A percentile compares a stretch with the other conserved stretches of the same genome.
Evolutionary conservation across 2,329 filamentous ascomycete genomes (phyloP).

Genomic region (Sphaerulina vaccinii): DNA sequence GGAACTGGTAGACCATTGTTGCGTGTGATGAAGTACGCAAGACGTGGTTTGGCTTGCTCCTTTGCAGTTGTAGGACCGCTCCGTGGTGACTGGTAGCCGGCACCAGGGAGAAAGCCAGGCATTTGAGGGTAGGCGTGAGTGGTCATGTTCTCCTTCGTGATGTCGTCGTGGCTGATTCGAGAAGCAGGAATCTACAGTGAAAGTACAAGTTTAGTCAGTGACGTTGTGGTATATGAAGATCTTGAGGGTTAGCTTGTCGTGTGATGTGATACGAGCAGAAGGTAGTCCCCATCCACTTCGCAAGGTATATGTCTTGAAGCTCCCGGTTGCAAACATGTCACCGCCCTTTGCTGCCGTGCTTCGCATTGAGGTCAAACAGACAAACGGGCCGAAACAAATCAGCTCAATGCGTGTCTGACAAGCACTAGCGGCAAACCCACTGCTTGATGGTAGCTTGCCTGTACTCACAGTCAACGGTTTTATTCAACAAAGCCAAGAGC

Average conservation of each 20-base stretch:
- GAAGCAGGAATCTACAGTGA: not conserved
- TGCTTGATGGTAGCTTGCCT: no score
- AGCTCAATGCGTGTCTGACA: no score
- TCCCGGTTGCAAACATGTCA: not conserved
- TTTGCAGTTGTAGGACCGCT: conserved; percentile 1
- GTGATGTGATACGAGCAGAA: not conserved
- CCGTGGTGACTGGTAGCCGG: conserved; percentile 11
- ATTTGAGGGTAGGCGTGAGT: conserved; percentile 7
- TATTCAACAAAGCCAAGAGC: not conserved
- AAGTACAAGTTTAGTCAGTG: not conserved
- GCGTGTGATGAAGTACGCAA: conserved; percentile 43
- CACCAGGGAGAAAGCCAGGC: conserved; percentile 11
- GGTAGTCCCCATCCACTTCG: not conserved
- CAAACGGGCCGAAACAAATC: no score
- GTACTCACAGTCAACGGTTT: not conserved
- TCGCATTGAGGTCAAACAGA: not conserved
- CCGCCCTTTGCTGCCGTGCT: not conserved
- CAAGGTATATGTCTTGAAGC: not conserved
- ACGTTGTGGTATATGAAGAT: not conserved
- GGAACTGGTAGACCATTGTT: conserved; percentile 39
- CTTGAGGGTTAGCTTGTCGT: not conserved
- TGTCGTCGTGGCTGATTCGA: not conserved
- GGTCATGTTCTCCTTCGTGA: conserved; percentile 1
- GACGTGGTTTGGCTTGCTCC: conserved; percentile 18
- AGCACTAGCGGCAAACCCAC: no score